Base-by-base conservation (phyloP, 345 rosid species). In the Microthlaspi erraticum region DNA sequence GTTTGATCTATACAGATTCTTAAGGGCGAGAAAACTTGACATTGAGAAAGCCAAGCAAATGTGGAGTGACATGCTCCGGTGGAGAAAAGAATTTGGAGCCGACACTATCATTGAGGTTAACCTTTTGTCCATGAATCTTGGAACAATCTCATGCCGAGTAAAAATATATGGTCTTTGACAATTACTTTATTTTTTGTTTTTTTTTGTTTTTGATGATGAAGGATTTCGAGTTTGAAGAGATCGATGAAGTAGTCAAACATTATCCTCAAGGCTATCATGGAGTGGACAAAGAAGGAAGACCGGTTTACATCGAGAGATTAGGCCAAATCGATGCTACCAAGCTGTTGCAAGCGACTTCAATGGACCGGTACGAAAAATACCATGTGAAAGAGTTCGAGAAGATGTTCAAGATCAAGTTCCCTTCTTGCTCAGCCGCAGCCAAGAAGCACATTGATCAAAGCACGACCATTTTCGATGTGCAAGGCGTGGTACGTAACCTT, bases 251-350 rank as follows among this genome's bases (percentile, higher is more conserved):
- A 60, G 42, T 90, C 64, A 85, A 76, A 31, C 79, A 87, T 77
- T 95, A 95, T 41, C 99, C 99, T 31, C 98, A 95, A 60, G 89
- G 93, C 70, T 75, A 95, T 82, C 99, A 95, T 81, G 98, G 99
- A 16, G 98, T 95, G 73, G 99, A 95, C 73, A 95, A 82, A 79
- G 97, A 92, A 80, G 99, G 99, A 5, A 82, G 96, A 38, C 98
- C 99, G 37, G 73, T 95, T 52, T 95, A 95, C 78, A 83, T 95
- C 48, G 99, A 95, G 79, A 86, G 97, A 71, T 75, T 95, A 82
- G 99, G 99, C 33, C 91, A 83, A 86, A 93, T 95, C 57, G 98
- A 95, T 33, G 82, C 99, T 16, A 73, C 81, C 72, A 92, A 81
- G 71, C 82, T 95, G 12, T 88, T 95, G 89, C 96, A 95, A 76